Percentiles rank a stretch among this genome's conserved stretches.
These are phyloP conservation scores for Nakazawaea molendinolei DNA, from an alignment of 805 yeast species.

Conservation along the genomic window DNA sequence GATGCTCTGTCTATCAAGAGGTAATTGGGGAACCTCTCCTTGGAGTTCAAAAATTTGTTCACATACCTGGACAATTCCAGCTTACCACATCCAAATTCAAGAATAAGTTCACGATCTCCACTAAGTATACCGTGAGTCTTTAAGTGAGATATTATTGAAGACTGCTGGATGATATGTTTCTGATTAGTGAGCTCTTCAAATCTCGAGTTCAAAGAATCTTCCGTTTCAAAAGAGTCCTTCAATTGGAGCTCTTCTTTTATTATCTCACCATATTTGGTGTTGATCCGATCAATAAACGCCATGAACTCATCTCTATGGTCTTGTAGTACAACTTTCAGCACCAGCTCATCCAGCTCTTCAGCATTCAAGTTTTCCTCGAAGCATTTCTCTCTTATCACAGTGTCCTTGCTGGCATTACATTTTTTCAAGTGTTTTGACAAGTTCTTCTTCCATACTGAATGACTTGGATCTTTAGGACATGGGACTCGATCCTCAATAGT, in stretches of 20 bases:
- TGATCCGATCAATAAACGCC: slow-evolving; percentile 16
- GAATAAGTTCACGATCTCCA: slow-evolving; percentile 23
- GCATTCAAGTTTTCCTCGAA: slow-evolving; percentile 41
- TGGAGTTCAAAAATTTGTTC: slow-evolving; percentile 23
- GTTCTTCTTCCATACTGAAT: slow-evolving; percentile 60
- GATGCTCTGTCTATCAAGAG: slow-evolving; percentile 72
- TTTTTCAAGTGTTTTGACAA: slow-evolving; percentile 49
- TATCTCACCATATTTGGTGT: slow-evolving; percentile 11
- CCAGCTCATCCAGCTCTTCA: slow-evolving; percentile 5
- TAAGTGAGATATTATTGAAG: slow-evolving; percentile 70
- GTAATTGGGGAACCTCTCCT: slow-evolving; percentile 21
- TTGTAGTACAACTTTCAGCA: neutral
- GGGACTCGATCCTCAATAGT: slow-evolving; percentile 37
- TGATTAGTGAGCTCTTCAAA: slow-evolving; percentile 44
- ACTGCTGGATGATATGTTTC: slow-evolving; percentile 80
- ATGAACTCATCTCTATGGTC: slow-evolving; percentile 19
- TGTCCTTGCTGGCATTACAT: slow-evolving; percentile 43
- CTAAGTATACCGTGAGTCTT: slow-evolving; percentile 31
- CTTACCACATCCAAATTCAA: slow-evolving; percentile 90
- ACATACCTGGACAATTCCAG: slow-evolving; percentile 75
- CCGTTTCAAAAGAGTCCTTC: slow-evolving; percentile 16
- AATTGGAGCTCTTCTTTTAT: slow-evolving; percentile 13
- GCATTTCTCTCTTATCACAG: slow-evolving; percentile 38
- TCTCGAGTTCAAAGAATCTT: slow-evolving; percentile 33
- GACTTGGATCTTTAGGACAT: slow-evolving; percentile 75